phyloP scores from a whole-genome alignment of 345 rosid genomes.

The Cardamine occulta region DNA sequence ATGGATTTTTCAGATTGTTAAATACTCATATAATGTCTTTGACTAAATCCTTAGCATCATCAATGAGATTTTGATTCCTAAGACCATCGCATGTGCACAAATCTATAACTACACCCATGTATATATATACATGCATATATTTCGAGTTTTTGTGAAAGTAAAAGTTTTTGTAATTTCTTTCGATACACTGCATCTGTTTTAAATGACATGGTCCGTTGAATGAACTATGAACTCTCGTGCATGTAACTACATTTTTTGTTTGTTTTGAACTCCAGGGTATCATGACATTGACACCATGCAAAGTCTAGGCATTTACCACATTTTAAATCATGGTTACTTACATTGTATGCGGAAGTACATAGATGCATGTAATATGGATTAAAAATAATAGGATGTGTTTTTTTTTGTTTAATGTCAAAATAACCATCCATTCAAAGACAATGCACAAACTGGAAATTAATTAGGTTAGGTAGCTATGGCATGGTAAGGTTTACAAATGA shows the following conservation, averaged over 20 bases:
- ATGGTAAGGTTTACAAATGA: no score
- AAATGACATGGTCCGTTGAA: not conserved
- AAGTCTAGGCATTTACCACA: no score
- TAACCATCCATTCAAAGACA: no score
- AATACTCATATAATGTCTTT: slow-evolving; percentile 10
- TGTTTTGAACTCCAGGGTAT: not conserved
- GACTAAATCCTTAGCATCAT: slow-evolving; percentile 10
- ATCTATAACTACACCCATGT: slow-evolving; percentile 6
- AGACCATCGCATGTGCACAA: slow-evolving; percentile 38
- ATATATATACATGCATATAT: not conserved
- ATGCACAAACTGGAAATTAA: no score
- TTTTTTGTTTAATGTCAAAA: no score
- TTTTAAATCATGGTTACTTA: no score
- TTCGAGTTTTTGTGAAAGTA: slow-evolving; percentile 18
- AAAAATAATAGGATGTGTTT: not conserved
- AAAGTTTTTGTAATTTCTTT: not conserved
- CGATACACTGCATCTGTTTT: not conserved
- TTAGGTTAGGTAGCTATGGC: no score
- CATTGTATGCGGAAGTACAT: no score
- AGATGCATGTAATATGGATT: not conserved
- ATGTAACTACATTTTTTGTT: not conserved
- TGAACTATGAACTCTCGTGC: not conserved
- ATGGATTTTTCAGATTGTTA: slow-evolving; percentile 35
- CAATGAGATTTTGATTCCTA: slow-evolving; percentile 34
- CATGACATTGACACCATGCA: not conserved